phyloP scores from a whole-genome alignment of 345 rosid species.

The Stellera chamaejasme region DNA sequence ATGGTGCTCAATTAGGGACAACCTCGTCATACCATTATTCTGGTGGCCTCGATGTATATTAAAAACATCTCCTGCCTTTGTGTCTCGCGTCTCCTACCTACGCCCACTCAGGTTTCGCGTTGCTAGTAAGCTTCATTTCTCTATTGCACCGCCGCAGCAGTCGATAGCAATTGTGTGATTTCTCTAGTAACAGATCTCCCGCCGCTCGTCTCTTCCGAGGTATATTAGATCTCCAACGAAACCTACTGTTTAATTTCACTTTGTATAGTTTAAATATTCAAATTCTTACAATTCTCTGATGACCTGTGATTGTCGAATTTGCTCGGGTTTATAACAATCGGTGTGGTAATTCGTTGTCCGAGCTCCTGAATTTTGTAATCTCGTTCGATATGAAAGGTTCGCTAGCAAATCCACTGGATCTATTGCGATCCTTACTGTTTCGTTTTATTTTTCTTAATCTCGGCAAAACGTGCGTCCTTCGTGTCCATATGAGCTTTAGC shows the following conservation, averaged over 20 bases:
- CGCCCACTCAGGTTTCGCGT: constrained; percentile 14
- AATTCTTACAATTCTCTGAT: background rate
- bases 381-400: constrained; percentile 10
- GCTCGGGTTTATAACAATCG: background rate
- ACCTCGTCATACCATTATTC: too few species aligned
- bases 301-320: constrained; percentile 4
- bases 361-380: constrained; percentile 3
- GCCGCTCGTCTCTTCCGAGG: constrained; percentile 18
- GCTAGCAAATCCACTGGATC: constrained; percentile 13
- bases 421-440: background rate
- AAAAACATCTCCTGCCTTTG: constrained; percentile 1
- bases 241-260: background rate
- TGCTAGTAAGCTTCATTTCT: constrained; percentile 20
- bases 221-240: constrained; percentile 4
- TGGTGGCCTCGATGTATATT: background rate
- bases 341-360: background rate
- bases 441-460: background rate
- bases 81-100: background rate
- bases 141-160: constrained; percentile 2
- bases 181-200: constrained; percentile 16
- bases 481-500: background rate
- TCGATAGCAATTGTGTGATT: background rate
- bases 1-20: too few species aligned
- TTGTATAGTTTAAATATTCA: background rate
- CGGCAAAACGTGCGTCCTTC: background rate